Evolutionary conservation across 371 early-diverging fungal genomes (phyloP).

Genomic region (Basidiobolus meristosporus): DNA sequence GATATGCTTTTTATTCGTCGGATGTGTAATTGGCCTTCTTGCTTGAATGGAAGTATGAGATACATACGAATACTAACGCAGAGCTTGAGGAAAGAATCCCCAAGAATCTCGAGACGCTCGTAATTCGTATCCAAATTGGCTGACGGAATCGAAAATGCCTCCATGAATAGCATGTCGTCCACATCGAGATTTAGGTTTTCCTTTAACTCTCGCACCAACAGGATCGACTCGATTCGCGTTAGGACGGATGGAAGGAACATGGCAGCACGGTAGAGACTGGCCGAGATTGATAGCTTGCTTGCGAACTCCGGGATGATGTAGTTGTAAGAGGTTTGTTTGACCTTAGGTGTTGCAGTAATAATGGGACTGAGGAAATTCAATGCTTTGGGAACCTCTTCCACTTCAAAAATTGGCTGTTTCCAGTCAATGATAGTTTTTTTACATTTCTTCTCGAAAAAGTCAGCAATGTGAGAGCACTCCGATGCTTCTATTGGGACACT

Average conservation of each 20-base stretch:
- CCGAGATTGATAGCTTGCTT: constrained; percentile 19
- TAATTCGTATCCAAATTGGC: constrained; percentile 57
- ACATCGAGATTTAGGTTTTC: constrained; percentile 17
- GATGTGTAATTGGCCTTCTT: constrained; percentile 64
- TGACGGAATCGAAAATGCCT: constrained; percentile 56
- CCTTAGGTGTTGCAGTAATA: constrained; percentile 6
- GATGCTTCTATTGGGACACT: constrained; percentile 11
- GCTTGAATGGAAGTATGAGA: constrained; percentile 45
- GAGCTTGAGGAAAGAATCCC: constrained; percentile 88
- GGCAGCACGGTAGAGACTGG: constrained; percentile 24
- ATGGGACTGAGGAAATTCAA: constrained; percentile 22
- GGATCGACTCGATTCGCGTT: constrained; percentile 37
- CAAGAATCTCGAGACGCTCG: constrained; percentile 88
- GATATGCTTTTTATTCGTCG: constrained; percentile 51
- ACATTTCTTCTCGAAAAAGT: constrained; percentile 21
- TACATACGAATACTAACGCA: constrained; percentile 57
- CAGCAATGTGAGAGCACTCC: too few species aligned
- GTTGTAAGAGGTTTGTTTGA: constrained; percentile 8
- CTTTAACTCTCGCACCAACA: constrained; percentile 32
- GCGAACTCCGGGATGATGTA: constrained; percentile 36
- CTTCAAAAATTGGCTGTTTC: constrained; percentile 27
- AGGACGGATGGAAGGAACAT: constrained; percentile 43
- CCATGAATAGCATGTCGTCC: constrained; percentile 23
- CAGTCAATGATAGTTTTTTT: constrained; percentile 7
- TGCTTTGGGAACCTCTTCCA: constrained; percentile 14